Conservation (phyloP, 2,329 filamentous ascomycete species). For the Mollisiaceae sp. region DNA sequence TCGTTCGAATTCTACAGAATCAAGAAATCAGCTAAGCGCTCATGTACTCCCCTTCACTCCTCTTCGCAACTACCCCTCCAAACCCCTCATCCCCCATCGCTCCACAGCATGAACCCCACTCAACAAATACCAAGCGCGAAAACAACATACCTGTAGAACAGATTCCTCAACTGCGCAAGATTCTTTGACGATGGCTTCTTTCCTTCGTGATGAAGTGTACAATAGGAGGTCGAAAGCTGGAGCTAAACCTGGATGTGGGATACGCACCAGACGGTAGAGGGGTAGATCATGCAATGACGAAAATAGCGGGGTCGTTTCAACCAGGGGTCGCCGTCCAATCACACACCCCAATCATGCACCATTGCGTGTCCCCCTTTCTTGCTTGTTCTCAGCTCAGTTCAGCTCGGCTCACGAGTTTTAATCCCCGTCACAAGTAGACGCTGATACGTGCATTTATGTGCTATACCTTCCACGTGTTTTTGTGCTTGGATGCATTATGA, state of each 20-base stretch:
- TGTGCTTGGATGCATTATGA: not conserved
- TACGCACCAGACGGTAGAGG: too few relatives aligned
- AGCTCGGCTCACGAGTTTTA: not conserved
- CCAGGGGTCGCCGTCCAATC: not conserved
- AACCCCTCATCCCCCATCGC: not conserved
- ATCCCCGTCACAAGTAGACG: not conserved
- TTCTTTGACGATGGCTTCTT: not conserved
- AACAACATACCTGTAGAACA: not conserved
- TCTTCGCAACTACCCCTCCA: not conserved
- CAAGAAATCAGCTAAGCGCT: too few relatives aligned
- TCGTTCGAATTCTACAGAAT: not conserved
- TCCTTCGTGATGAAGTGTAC: not conserved
- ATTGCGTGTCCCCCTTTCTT: not conserved
- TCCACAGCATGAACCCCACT: not conserved
- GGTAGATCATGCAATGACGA: constrained; percentile 7
- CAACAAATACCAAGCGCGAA: not conserved
- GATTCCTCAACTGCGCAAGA: not conserved
- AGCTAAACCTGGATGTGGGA: not conserved
- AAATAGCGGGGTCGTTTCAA: not conserved
- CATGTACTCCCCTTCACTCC: not conserved
- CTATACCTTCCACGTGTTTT: not conserved
- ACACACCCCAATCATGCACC: not conserved
- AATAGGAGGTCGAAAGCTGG: not conserved
- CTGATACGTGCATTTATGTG: not conserved
- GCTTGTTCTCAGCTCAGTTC: not conserved